phyloP scores from a whole-genome alignment of 1,284 basidiomycete genomes.

The Phylloboletellus chloephorus region DNA sequence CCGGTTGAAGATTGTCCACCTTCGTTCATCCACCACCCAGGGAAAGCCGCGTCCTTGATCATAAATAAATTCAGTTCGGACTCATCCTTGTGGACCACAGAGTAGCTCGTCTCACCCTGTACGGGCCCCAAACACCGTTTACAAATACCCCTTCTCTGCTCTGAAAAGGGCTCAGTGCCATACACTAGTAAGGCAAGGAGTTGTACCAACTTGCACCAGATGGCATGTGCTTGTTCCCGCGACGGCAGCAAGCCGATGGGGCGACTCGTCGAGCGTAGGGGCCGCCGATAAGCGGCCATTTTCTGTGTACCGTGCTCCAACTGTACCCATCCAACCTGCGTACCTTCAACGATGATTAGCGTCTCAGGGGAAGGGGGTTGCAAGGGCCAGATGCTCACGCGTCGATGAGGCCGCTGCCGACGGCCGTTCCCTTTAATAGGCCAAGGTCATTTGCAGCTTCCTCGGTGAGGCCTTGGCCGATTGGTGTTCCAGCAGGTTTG shows the following conservation, averaged over 20 bases:
- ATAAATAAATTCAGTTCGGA: not conserved
- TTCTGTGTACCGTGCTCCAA: constrained; percentile 74
- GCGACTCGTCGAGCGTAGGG: constrained; percentile 68
- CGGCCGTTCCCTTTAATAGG: constrained; percentile 82
- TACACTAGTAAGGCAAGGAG: not conserved
- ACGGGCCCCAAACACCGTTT: constrained; percentile 94
- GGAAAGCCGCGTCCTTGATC: constrained; percentile 75
- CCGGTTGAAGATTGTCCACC: constrained; percentile 98
- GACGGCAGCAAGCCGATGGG: constrained; percentile 83
- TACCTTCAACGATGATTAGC: constrained; percentile 49
- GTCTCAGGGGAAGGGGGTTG: not conserved
- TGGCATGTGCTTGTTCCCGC: constrained; percentile 97
- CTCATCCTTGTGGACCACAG: not conserved
- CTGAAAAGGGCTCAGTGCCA: constrained; percentile 35
- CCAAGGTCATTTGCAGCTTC: constrained; percentile 83
- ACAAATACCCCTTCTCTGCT: constrained; percentile 83
- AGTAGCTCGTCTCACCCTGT: constrained; percentile 50
- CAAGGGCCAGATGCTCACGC: constrained; percentile 46
- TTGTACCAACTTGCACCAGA: constrained; percentile 66
- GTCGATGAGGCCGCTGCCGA: constrained; percentile 93
- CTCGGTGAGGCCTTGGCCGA: constrained; percentile 79
- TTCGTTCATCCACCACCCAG: constrained; percentile 99
- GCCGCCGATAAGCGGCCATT: constrained; percentile 47
- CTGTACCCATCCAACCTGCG: constrained; percentile 97
- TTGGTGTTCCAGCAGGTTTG: constrained; percentile 87